A percentile compares a stretch with the other conserved stretches of the same genome.
phyloP scores from a whole-genome alignment of 257 asterid genomes.

The Marsdenia floribunda region DNA sequence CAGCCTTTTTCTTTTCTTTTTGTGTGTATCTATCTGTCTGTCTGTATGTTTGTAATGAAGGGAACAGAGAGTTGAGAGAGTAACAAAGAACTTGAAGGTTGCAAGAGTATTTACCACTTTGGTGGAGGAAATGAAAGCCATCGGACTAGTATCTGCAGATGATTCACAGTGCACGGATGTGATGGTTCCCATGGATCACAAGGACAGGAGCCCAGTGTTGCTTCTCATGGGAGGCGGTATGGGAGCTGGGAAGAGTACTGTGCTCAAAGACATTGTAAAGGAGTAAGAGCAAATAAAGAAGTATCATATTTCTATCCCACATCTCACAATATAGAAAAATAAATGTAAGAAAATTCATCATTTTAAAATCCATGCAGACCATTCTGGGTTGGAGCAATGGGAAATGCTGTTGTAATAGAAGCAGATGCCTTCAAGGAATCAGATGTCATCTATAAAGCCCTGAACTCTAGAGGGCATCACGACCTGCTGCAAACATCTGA shows the following conservation, averaged over 20 bases:
- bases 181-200: conserved; percentile 96
- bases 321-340: not conserved
- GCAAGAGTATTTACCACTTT: conserved; percentile 84
- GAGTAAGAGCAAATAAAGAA: conserved; percentile 48
- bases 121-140: conserved; percentile 98
- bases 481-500: conserved; percentile 95
- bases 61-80: conserved; percentile 90
- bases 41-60: conserved; percentile 27
- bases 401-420: conserved; percentile 82
- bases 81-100: conserved; percentile 90
- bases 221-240: conserved; percentile 99
- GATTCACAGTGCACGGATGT: conserved; percentile 92
- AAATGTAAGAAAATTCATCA: not conserved
- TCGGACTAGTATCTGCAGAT: conserved; percentile 67
- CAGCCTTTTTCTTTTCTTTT: not conserved
- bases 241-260: conserved; percentile 96
- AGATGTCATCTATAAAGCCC: conserved; percentile 88
- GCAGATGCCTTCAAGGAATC: conserved; percentile 98
- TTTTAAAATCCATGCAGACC: conserved; percentile 43
- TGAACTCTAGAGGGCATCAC: conserved; percentile 89
- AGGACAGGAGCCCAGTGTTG: conserved; percentile 84
- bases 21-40: no score
- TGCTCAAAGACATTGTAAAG: conserved; percentile 88
- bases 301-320: not conserved
- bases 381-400: conserved; percentile 85